Evolutionary conservation across 192 early-diverging fungal genomes (phyloP), one percentile per base, ranked within the genome.

Genomic region (Podila minutissima): DNA sequence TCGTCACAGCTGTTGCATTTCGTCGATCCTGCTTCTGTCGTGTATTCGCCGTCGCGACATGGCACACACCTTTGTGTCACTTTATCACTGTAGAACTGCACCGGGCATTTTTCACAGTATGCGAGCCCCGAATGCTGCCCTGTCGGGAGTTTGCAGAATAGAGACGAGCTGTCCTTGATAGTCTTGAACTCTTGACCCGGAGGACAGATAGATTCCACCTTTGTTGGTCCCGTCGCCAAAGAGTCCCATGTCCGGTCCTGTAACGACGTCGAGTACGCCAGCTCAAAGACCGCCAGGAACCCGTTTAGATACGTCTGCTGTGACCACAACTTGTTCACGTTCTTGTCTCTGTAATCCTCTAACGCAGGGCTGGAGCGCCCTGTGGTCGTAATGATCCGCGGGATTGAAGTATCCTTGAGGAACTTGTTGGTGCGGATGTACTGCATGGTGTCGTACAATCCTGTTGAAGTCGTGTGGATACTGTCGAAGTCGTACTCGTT

Each of bases 231-330:
- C 0, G 62, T 73, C 22, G 61, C 53, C 38, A 81, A 69, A 50
- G 69, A 73, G n/a, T 73, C 29, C 77, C 77, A 81, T 8, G 66
- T 26, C 35, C 68, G 72, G 71, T 73, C 67, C 67, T 81, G 77
- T 4, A 81, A 20, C 2, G 49, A 35, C 0, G 77, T 68, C 9
- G 77, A 69, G 31, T 72, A 29, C 2, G 77, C 77, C 3, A 81
- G 70, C 58, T 81, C 71, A 66, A 73, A 61, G 48, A 81, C 77
- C 0, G 77, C 38, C 66, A 81, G 59, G 48, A 73, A 81, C 35
- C 77, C 77, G n/a, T 64, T 81, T 2, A 81, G 50, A 35, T 81
- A 81, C 31, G 77, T 73, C 41, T 81, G 77, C 38, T 81, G 71
- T 0, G 77, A 73, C 77, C 77, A 81, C 11, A 81, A 32, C 51